Percentiles rank a stretch among this genome's conserved stretches.
Conservation (phyloP, 108 stramenopile species). For the Craspedostauros australis region DNA sequence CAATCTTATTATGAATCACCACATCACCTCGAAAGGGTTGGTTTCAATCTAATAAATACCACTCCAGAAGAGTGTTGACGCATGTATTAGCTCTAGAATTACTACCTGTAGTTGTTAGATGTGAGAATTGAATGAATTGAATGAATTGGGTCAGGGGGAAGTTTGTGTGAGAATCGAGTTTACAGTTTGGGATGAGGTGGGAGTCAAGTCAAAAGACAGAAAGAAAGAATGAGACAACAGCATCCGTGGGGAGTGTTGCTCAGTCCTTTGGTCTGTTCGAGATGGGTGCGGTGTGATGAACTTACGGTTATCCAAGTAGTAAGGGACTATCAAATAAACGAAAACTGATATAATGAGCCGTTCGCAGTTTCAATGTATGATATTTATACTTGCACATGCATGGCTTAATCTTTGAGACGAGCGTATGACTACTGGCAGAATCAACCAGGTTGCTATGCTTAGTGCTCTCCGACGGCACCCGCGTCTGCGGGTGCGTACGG, state of each 20-base stretch:
- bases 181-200: no score
- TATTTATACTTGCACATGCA: conserved; percentile 99
- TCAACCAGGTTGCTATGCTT: conserved; percentile 95
- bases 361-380: conserved; percentile 89
- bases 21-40: conserved; percentile 84
- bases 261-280: neutral
- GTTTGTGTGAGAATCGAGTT: no score
- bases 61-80: conserved; percentile 84
- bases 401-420: conserved; percentile 99
- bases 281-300: conserved; percentile 9
- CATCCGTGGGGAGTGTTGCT: no score
- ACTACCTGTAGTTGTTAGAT: no score
- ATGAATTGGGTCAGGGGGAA: no score
- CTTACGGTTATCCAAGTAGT: conserved; percentile 95
- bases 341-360: conserved; percentile 99
- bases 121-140: no score
- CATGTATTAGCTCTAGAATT: conserved; percentile 98
- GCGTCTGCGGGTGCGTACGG: no score
- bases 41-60: conserved; percentile 97
- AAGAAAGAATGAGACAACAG: no score
- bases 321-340: conserved; percentile 98
- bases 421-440: conserved; percentile 99
- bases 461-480: no score
- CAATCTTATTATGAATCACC: conserved; percentile 95
- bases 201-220: no score